These are phyloP conservation scores for Ottelia alismoides DNA, from an alignment of 106 monocot genomes.

Conservation along the genomic window DNA sequence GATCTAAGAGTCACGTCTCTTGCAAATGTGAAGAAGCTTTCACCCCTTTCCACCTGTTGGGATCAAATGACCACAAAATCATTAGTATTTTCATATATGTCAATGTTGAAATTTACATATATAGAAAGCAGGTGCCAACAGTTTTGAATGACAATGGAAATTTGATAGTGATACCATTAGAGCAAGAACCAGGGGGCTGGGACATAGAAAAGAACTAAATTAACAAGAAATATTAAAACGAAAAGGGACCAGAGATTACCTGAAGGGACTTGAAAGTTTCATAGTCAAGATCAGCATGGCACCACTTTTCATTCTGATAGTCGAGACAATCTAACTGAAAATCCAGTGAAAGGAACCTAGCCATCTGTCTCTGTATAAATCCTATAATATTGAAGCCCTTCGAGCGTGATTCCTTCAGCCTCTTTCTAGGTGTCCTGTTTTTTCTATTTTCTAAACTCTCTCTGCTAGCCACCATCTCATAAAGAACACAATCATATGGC, in stretches of 20 bases:
- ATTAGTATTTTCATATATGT: no score
- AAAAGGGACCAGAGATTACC: constrained; percentile 25
- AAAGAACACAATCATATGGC: constrained; percentile 80
- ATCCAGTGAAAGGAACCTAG: constrained; percentile 66
- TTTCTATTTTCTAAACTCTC: constrained; percentile 57
- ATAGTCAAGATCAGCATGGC: constrained; percentile 84
- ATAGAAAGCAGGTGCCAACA: no score
- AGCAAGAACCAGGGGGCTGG: no score
- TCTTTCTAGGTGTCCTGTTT: constrained; percentile 24
- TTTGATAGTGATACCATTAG: no score
- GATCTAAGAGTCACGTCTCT: constrained; percentile 73
- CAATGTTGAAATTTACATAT: no score
- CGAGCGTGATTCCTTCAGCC: constrained; percentile 46
- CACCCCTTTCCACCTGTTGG: constrained; percentile 77
- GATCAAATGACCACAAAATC: no score
- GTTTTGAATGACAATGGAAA: no score
- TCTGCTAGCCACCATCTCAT: constrained; percentile 82
- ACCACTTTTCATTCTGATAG: constrained; percentile 66
- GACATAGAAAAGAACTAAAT: no score
- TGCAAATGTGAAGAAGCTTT: constrained; percentile 80
- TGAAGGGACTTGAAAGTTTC: constrained; percentile 83
- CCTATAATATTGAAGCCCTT: constrained; percentile 75
- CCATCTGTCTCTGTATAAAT: constrained; percentile 87
- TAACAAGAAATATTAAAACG: no score
- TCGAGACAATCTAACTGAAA: constrained; percentile 89